A percentile compares a stretch with the other conserved stretches of the same genome.
Conservation (phyloP, 2,329 filamentous ascomycete species). For the Trichothecium sympodiale region DNA sequence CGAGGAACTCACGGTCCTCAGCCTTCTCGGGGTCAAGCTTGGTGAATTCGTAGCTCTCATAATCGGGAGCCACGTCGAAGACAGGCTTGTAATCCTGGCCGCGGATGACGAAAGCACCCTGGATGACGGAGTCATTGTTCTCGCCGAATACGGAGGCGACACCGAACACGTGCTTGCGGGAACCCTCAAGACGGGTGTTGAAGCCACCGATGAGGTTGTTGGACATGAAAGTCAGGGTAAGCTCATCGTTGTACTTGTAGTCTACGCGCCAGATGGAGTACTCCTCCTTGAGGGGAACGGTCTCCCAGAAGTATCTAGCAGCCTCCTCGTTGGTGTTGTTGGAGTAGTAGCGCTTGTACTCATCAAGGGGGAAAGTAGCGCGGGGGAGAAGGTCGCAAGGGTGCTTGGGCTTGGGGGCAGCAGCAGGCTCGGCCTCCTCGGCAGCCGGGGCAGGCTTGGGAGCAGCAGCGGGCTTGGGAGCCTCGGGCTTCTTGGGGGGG, state of each 20-base stretch:
- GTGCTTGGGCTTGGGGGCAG: slow-evolving; percentile 89
- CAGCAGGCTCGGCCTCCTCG: slow-evolving; percentile 29
- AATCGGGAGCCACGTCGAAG: slow-evolving; percentile 95
- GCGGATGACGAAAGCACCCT: slow-evolving; percentile 90
- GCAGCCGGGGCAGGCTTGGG: slow-evolving; percentile 48
- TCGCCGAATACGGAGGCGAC: slow-evolving; percentile 78
- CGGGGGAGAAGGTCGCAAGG: slow-evolving; percentile 76
- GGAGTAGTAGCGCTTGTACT: slow-evolving; percentile 98
- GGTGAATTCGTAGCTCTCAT: slow-evolving; percentile 89
- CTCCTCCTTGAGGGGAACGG: slow-evolving; percentile 74
- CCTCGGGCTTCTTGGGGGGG: slow-evolving; percentile 68
- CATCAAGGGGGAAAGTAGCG: slow-evolving; percentile 75
- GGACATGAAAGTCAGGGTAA: slow-evolving; percentile 97
- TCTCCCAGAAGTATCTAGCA: slow-evolving; percentile 98
- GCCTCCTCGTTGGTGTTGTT: slow-evolving; percentile 82
- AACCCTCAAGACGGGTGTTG: slow-evolving; percentile 92
- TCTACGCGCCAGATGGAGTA: slow-evolving; percentile 90
- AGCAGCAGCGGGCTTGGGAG: slow-evolving; percentile 45
- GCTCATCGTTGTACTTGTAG: slow-evolving; percentile 99
- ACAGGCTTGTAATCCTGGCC: slow-evolving; percentile 77
- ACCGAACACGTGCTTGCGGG: slow-evolving; percentile 97
- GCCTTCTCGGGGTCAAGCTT: slow-evolving; percentile 87
- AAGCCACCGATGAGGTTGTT: slow-evolving; percentile 98
- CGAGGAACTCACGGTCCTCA: slow-evolving; percentile 77
- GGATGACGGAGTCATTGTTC: slow-evolving; percentile 81